Evolutionary conservation across 305 asterid genomes (phyloP), one percentile per base, ranked within the genome.

Genomic region (Fraxinus latifolia): DNA sequence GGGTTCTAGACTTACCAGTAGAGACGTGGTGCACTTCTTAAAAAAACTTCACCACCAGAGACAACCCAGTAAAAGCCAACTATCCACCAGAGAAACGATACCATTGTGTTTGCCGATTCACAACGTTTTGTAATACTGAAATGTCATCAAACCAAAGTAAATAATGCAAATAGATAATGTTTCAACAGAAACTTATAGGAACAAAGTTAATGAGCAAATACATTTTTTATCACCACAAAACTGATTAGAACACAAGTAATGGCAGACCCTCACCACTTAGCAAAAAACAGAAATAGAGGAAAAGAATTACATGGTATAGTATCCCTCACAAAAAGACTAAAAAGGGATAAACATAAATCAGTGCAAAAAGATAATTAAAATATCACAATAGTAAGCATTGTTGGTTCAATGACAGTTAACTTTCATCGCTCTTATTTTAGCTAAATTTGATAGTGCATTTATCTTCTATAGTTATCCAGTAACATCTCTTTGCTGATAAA

Each of bases 41-140:
- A 82, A 77, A 94, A 97, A 78, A 83, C 34, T 72, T 91, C 95
- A 39, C 98, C 97, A 47, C 98, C 98, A 14, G 95, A 90, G 87
- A 91, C 87, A 72, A 94, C 92, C 98, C 99, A 95, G 87, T 95
- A 95, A 90, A 94, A 92, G 60, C 99, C 99, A 85, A 90, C 83
- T 84, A 92, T 90, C 99, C 98, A 94, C 98, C 99, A 95, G 72
- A 94, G 6, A 79, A 94, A 92, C 27, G 99, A 95, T 70, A 83
- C 92, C 95, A 94, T 86, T 44, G 99, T 95, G 87, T 95, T 95
- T 76, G 90, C 60, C 70, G 98, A 91, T 86, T 95, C 98, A 80
- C 98, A 95, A 74, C 96, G 87, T 80, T 94, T 95, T 74, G 90
- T 87, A 72, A 87, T 76, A 84, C 98, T 90, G 94, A 82, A 82